phyloP scores from a whole-genome alignment of 1,139 yeast genomes.

The Lodderomyces oxycetoniae region DNA sequence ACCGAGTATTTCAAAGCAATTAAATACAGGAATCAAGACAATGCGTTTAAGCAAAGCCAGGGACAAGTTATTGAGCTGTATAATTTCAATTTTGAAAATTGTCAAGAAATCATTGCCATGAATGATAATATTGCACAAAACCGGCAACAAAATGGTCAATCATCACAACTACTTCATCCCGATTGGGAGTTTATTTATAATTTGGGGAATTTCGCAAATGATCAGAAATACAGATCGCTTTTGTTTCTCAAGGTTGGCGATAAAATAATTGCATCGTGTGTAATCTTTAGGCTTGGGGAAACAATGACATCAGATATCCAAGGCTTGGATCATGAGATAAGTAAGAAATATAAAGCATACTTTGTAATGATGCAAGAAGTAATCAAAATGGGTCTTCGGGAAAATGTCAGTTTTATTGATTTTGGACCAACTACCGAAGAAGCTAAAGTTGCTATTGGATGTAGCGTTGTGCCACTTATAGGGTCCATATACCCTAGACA shows the following conservation, averaged over 20 bases:
- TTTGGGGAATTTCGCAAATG: constrained; percentile 23
- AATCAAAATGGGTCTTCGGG: constrained; percentile 35
- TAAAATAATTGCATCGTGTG: constrained; percentile 36
- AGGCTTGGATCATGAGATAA: constrained; percentile 38
- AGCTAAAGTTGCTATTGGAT: constrained; percentile 40
- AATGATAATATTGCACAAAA: constrained; percentile 38
- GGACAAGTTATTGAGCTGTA: constrained; percentile 27
- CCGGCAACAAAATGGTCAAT: constrained; percentile 32
- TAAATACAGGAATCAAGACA: constrained; percentile 37
- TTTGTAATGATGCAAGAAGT: constrained; percentile 48
- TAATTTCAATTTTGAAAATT: constrained; percentile 24
- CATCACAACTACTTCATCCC: constrained; percentile 35
- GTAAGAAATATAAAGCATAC: constrained; percentile 39
- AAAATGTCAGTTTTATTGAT: constrained; percentile 37
- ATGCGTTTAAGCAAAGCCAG: constrained; percentile 28
- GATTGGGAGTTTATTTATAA: constrained; percentile 25
- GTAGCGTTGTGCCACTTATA: constrained; percentile 31
- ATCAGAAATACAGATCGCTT: constrained; percentile 26
- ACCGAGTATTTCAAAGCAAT: constrained; percentile 35
- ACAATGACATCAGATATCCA: constrained; percentile 44
- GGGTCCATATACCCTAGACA: constrained; percentile 23
- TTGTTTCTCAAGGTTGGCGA: constrained; percentile 36
- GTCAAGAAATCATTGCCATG: constrained; percentile 26
- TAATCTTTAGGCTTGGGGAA: constrained; percentile 39
- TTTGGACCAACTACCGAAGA: constrained; percentile 37